Base-by-base conservation (phyloP, 306 rosid genomes). In the Castanospermum australe region DNA sequence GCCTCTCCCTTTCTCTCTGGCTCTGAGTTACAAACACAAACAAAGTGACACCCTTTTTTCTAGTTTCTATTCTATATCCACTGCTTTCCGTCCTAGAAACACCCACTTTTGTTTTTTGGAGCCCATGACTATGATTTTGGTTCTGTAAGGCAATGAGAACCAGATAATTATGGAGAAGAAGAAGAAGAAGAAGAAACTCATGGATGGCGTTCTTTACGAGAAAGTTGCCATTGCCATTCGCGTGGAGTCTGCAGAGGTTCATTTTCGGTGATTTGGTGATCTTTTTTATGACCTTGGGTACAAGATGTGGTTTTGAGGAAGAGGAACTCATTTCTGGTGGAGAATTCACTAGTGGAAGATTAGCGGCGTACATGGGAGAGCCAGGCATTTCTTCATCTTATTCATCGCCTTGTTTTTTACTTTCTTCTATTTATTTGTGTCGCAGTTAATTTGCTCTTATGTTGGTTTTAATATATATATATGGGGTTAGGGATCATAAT, bases 281-380 rank as follows among this genome's bases (percentile, higher is more conserved):
- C 71, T 83, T 76, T 72, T 57, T 67, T 50, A 64, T 54, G 33
- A 68, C 36, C 62, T 62, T 70, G 64, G 41, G 54, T 73, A 15
- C 67, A 33, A 52, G 73, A 74, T 44, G 48, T 35, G 79, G 45
- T 69, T 68, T 32, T 74, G 78, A 69, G 6, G 77, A 78, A 10
- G 76, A 69, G 65, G 84, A 28, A 41, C 48, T 70, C 7, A 44
- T 71, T 65, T 73, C 57, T 64, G 82, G 82, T 78, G 90, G 77
- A 86, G 72, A 88, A 88, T 90, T 84, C 87, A 75, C 72, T 84
- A 63, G 62, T 28, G 30, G 55, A 82, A 65, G 63, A 47, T 80
- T 74, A 47, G 86, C 47, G 97, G 97, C 97, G 88, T 92, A 92
- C 97, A 92, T 79, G 97, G 97, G 93, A 90, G 89, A 84, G 95